Conservation (phyloP, 352 stramenopile species). For the Thalassiosira hispida region DNA sequence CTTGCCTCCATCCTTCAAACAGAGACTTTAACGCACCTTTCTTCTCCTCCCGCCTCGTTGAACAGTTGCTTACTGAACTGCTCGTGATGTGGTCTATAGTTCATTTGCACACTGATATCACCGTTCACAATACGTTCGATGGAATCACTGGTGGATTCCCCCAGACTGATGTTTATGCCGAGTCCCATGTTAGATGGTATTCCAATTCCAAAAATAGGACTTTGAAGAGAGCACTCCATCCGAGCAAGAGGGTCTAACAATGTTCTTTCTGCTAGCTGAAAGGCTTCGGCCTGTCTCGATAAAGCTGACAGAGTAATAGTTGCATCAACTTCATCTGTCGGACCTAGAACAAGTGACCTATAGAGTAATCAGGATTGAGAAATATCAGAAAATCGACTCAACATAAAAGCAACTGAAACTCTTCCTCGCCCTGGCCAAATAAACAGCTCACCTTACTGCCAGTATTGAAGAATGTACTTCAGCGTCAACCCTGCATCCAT, state of each 20-base stretch:
- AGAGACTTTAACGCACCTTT: conserved; percentile 58
- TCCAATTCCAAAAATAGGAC: conserved; percentile 78
- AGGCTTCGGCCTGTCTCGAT: conserved; percentile 79
- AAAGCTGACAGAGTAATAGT: conserved; percentile 82
- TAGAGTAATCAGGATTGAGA: conserved; percentile 3
- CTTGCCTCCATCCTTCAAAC: conserved; percentile 8
- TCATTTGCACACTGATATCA: conserved; percentile 59
- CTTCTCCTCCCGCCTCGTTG: conserved; percentile 65
- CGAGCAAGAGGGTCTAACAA: conserved; percentile 77
- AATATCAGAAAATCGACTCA: too few species aligned
- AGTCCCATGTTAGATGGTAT: conserved; percentile 56
- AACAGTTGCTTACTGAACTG: conserved; percentile 73
- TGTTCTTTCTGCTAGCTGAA: conserved; percentile 79
- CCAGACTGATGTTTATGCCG: conserved; percentile 31
- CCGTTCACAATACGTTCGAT: conserved; percentile 70
- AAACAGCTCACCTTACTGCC: conserved; percentile 86
- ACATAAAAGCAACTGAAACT: too few species aligned
- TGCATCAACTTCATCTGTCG: conserved; percentile 83
- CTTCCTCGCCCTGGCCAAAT: too few species aligned
- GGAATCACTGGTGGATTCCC: conserved; percentile 53
- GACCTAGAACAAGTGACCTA: conserved; percentile 79
- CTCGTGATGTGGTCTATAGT: conserved; percentile 68
- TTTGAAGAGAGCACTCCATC: conserved; percentile 74
- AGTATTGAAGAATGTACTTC: conserved; percentile 89
- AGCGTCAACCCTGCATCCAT: conserved; percentile 90